These are phyloP conservation scores for Allomyces macrogynus DNA, from an alignment of 192 early-diverging fungal genomes.

Conservation along the genomic window DNA sequence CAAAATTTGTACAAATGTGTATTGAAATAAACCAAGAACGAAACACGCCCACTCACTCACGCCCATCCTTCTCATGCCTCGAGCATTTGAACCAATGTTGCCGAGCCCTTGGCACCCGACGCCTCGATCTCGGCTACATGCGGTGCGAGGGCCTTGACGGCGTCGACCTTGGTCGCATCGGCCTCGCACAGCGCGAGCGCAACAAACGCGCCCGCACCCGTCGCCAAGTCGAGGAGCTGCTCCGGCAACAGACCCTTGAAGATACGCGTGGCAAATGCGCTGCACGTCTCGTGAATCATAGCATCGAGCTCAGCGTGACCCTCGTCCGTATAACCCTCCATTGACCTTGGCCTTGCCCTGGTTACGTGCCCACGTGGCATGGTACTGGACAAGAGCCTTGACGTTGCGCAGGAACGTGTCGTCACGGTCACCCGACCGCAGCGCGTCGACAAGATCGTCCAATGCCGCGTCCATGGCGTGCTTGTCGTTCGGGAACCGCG, in stretches of 20 bases:
- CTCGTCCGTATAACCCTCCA: neutral
- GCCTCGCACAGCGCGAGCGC: neutral
- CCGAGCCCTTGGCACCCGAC: neutral
- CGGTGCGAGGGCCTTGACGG: neutral
- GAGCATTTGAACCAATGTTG: neutral
- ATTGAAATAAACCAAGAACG: no score
- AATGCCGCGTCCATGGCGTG: slow-evolving; percentile 5
- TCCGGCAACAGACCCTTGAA: neutral
- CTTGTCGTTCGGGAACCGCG: slow-evolving; percentile 6
- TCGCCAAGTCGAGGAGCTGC: neutral
- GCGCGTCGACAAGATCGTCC: neutral
- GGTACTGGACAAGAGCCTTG: slow-evolving; percentile 6
- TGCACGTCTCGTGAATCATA: neutral
- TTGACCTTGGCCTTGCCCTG: slow-evolving; percentile 1
- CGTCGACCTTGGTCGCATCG: neutral
- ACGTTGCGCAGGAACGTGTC: neutral
- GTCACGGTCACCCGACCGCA: neutral
- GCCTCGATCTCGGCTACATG: neutral
- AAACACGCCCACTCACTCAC: no score
- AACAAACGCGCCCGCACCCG: neutral
- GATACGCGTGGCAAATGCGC: neutral
- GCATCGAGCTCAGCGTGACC: neutral
- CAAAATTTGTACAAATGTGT: no score
- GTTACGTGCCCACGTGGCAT: neutral
- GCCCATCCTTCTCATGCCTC: neutral